Conservation (phyloP, 331 rosid genomes). For the Malus hybrid region DNA sequence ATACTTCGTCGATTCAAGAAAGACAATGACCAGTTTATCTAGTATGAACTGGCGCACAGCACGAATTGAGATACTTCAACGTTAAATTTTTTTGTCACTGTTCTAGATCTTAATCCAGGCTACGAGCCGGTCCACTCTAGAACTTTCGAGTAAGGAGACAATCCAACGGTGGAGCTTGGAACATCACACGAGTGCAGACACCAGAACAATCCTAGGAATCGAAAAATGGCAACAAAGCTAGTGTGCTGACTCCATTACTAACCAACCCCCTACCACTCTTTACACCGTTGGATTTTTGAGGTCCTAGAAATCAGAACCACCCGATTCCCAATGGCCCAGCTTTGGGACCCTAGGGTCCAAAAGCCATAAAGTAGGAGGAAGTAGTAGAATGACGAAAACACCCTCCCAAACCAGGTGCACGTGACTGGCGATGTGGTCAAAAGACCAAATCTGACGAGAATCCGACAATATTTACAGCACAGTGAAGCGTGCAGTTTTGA, state of each 20-base stretch:
- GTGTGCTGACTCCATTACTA: not conserved
- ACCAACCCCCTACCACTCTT: not conserved
- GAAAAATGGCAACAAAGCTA: not conserved
- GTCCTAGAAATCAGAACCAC: slow-evolving; percentile 33
- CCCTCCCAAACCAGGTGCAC: not conserved
- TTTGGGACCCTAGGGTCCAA: not conserved
- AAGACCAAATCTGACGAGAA: slow-evolving; percentile 1
- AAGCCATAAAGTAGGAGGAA: too few relatives aligned
- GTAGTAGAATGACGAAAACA: not conserved
- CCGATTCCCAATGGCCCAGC: slow-evolving; percentile 19
- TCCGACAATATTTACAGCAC: slow-evolving; percentile 17
- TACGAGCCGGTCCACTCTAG: not conserved
- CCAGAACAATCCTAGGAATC: slow-evolving; percentile 18
- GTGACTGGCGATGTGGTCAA: slow-evolving; percentile 12
- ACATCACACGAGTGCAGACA: not conserved
- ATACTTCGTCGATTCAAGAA: too few relatives aligned
- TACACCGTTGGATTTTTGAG: slow-evolving; percentile 19
- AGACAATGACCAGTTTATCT: too few relatives aligned
- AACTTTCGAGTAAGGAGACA: not conserved
- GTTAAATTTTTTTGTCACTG: not conserved
- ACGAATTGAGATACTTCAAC: not conserved
- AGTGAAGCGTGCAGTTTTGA: slow-evolving; percentile 31
- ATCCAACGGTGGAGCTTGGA: not conserved
- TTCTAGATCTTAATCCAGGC: not conserved
- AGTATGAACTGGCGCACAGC: not conserved